These are phyloP conservation scores for Tolypocladium pustulatum DNA, from an alignment of 2,329 filamentous ascomycete genomes.

Conservation along the genomic window DNA sequence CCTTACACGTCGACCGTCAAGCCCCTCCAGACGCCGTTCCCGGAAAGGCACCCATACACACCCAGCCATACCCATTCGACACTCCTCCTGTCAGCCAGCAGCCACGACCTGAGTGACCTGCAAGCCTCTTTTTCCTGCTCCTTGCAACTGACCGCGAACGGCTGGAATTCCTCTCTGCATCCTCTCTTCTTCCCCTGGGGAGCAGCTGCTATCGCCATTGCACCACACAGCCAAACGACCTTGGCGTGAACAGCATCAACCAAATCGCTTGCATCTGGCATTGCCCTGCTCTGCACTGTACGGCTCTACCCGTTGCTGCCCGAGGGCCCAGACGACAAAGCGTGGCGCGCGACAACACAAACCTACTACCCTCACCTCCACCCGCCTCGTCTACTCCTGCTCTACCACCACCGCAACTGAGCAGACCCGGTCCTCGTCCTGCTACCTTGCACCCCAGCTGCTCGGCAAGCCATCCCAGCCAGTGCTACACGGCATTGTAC, in stretches of 20 bases:
- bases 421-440: background rate
- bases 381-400: background rate
- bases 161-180: background rate
- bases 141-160: background rate
- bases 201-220: background rate
- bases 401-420: background rate
- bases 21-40: background rate
- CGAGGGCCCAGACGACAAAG: background rate
- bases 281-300: background rate
- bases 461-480: constrained; percentile 1
- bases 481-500: constrained; percentile 2
- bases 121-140: background rate
- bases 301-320: background rate
- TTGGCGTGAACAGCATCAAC: background rate
- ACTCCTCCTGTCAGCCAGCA: background rate
- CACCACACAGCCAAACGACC: background rate
- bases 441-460: background rate
- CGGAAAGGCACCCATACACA: background rate
- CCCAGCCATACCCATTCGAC: background rate
- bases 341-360: background rate
- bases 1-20: background rate
- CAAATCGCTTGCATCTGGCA: background rate
- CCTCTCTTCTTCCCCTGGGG: background rate
- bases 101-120: background rate
- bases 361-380: background rate